Base-by-base conservation (phyloP, 306 rosid genomes). In the Prunus davidiana region DNA sequence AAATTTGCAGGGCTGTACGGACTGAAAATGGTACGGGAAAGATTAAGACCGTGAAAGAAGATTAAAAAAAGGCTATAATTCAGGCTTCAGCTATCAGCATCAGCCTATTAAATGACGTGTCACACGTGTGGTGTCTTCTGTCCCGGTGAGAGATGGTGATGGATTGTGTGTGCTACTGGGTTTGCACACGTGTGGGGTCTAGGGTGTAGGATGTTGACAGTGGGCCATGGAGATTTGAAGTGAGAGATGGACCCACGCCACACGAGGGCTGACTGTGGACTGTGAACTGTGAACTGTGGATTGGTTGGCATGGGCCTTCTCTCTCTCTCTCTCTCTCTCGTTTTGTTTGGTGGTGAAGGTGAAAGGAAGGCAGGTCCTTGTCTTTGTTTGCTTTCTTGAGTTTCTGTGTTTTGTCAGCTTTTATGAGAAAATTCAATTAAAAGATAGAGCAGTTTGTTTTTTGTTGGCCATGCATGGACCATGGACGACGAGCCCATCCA, bases 251-350 rank as follows among this genome's bases (percentile, higher is more conserved):
- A 64, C 65, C 80, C 69, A 67, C 15, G 10, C 10, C 82, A 66
- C 83, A 82, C 86, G 80, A 32, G 77, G 52, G 82, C 43, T 38
- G 43, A n/a, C 58, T 73, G 19, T 68, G 56, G 43, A 72, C 12
- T 61, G 79, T 49, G 67, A 32, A 19, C 58, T 73, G 18, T 68
- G 55, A 5, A 72, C 12, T 61, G 79, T 49, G 62, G 78, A 77
- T 65, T 72, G 32, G 75, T 56, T 77, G 81, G 81, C 61, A 24
- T 63, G 25, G 62, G 6, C 34, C 61, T 34, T 34, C 41, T 7
- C 25, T 25, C 65, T 25, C 38, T 4, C 30, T 30, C 25, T 25
- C 65, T 60, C 38, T 57, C 8, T 34, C 8, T 51, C 63, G 63
- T 4, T 38, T 22, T 76, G 78, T 66, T 77, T 72, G 79, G 62